A percentile compares a stretch with the other conserved stretches of the same genome.
Evolutionary conservation across 192 early-diverging fungal species (phyloP).

Genomic region (Radiomyces spectabilis): DNA sequence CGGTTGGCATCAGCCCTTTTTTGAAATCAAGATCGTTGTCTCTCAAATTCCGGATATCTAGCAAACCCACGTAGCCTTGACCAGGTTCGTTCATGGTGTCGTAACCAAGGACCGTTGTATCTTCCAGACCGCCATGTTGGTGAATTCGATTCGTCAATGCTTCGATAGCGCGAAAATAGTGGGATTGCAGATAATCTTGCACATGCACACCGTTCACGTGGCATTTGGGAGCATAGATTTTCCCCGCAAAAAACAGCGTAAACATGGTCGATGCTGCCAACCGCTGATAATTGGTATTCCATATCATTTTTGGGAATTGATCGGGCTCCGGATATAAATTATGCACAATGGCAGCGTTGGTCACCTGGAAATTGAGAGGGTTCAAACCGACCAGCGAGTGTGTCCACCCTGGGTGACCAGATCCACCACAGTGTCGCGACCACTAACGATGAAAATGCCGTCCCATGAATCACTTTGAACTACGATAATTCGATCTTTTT

Average conservation of each 20-base stretch:
- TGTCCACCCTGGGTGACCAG: conserved; percentile 53
- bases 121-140: conserved; percentile 32
- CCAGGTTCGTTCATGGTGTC: conserved; percentile 54
- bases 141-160: conserved; percentile 33
- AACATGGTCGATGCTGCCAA: conserved; percentile 49
- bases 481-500: not conserved
- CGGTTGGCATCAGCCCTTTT: conserved; percentile 45
- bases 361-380: conserved; percentile 30
- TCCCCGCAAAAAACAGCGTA: conserved; percentile 45
- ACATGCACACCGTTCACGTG: conserved; percentile 40
- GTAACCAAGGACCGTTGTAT: conserved; percentile 42
- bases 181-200: conserved; percentile 51
- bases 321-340: conserved; percentile 32
- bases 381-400: conserved; percentile 40
- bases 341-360: conserved; percentile 49
- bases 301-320: conserved; percentile 52
- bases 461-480: not conserved
- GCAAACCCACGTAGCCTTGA: conserved; percentile 36
- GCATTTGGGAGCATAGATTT: conserved; percentile 37
- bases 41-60: conserved; percentile 36
- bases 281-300: conserved; percentile 53
- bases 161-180: conserved; percentile 40
- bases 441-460: conserved; percentile 24
- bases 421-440: conserved; percentile 50
- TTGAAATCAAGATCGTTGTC: conserved; percentile 31